These are phyloP conservation scores for Calocybe indica DNA, from an alignment of 768 basidiomycete genomes.

Conservation along the genomic window DNA sequence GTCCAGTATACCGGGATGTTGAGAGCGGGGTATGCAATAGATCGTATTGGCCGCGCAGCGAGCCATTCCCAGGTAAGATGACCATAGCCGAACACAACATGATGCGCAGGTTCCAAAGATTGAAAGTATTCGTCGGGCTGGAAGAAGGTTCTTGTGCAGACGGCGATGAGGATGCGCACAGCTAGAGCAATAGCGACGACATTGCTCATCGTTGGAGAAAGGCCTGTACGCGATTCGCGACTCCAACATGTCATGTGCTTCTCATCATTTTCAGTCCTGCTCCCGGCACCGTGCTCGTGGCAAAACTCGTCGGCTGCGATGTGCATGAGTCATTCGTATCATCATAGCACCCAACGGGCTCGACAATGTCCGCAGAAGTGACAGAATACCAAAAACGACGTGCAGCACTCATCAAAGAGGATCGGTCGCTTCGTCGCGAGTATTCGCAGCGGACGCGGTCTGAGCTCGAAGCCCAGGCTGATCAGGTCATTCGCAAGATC, in stretches of 20 bases:
- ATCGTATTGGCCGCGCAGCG: conserved; percentile 61
- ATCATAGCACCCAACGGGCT: no score
- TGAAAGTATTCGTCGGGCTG: conserved; percentile 99
- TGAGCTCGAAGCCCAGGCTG: conserved; percentile 44
- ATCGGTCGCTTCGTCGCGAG: conserved; percentile 50
- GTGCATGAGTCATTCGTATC: background rate
- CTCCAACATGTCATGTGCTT: background rate
- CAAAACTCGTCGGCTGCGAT: background rate
- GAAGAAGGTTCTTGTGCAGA: conserved; percentile 80
- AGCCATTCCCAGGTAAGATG: conserved; percentile 97
- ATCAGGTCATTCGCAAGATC: conserved; percentile 47
- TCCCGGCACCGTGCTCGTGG: background rate
- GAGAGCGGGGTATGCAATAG: conserved; percentile 74
- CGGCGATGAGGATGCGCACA: conserved; percentile 54
- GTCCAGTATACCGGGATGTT: conserved; percentile 78
- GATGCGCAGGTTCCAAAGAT: conserved; percentile 87
- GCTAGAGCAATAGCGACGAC: conserved; percentile 28
- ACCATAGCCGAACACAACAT: conserved; percentile 86
- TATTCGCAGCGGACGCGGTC: conserved; percentile 23
- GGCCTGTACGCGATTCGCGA: conserved; percentile 1
- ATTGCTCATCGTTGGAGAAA: no score
- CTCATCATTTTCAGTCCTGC: no score
- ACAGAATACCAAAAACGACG: conserved; percentile 25
- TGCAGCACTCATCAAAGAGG: conserved; percentile 31
- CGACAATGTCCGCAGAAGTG: conserved; percentile 9